phyloP scores from a whole-genome alignment of 352 stramenopile genomes.

The Globisporangium takayamanum region DNA sequence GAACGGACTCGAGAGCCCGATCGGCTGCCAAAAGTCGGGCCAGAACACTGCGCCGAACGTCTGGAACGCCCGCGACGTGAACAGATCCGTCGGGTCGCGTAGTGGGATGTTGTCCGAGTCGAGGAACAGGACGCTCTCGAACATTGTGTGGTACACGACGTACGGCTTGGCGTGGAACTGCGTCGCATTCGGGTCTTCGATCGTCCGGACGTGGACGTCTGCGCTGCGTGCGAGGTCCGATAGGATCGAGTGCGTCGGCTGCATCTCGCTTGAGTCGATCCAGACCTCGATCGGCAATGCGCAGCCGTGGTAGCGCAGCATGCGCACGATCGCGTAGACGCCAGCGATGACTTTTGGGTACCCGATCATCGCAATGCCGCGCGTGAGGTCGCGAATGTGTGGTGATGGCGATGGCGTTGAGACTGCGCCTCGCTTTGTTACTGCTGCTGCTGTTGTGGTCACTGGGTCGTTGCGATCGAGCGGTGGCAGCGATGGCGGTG shows the following conservation, averaged over 20 bases:
- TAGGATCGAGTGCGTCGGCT: constrained; percentile 16
- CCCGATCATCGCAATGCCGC: constrained; percentile 19
- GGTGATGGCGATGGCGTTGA: not conserved
- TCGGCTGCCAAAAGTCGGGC: constrained; percentile 28
- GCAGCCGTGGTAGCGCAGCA: constrained; percentile 18
- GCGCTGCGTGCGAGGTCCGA: constrained; percentile 4
- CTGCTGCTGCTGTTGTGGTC: too few relatives aligned
- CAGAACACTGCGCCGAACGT: constrained; percentile 25
- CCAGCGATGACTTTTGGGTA: constrained; percentile 26
- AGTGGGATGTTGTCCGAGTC: constrained; percentile 27
- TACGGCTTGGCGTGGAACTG: constrained; percentile 25
- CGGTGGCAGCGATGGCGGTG: constrained; percentile 4
- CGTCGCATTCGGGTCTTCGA: constrained; percentile 17
- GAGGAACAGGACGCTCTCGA: constrained; percentile 24
- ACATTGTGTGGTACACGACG: constrained; percentile 16
- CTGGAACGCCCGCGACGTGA: constrained; percentile 15
- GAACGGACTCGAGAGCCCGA: constrained; percentile 19
- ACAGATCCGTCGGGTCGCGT: constrained; percentile 25
- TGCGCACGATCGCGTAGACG: constrained; percentile 20
- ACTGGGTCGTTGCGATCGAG: not conserved
- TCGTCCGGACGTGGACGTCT: constrained; percentile 13
- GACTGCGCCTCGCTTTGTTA: too few relatives aligned
- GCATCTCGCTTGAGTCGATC: constrained; percentile 20
- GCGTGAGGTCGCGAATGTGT: not conserved
- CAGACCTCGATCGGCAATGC: constrained; percentile 23